phyloP scores from a whole-genome alignment of 208 protist genomes.

The Leptomonas seymouri region DNA sequence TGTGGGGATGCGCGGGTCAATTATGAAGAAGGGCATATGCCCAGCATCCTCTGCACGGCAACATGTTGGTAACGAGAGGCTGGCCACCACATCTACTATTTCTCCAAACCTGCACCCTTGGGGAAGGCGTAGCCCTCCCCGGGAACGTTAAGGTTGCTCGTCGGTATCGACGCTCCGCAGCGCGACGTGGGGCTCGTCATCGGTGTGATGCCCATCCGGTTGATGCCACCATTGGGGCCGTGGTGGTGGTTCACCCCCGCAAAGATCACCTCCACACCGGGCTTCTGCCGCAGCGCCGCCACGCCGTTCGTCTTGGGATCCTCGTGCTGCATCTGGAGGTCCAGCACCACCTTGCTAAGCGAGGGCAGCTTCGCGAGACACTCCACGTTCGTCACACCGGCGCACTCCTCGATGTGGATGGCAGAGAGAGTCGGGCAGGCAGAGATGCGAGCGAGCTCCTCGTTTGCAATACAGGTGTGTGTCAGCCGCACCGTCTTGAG shows the following conservation, averaged over 20 bases:
- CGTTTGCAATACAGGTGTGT: conserved; percentile 40
- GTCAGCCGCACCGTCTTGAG: conserved; percentile 57
- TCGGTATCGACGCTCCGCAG: conserved; percentile 22
- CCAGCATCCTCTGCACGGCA: no score
- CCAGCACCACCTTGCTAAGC: conserved; percentile 45
- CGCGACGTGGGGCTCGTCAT: conserved; percentile 30
- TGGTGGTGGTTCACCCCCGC: conserved; percentile 28
- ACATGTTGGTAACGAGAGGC: no score
- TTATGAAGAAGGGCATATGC: no score
- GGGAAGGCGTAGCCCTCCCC: conserved; percentile 12
- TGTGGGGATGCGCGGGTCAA: no score
- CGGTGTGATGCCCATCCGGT: conserved; percentile 24
- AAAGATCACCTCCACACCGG: conserved; percentile 41
- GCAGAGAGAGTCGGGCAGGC: conserved; percentile 32
- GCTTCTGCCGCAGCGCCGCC: conserved; percentile 22
- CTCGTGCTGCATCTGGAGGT: conserved; percentile 32
- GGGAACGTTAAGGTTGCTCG: conserved; percentile 14
- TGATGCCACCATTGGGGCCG: conserved; percentile 17
- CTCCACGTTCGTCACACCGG: conserved; percentile 36
- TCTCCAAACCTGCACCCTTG: background rate
- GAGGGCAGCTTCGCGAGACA: conserved; percentile 39
- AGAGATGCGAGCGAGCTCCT: conserved; percentile 34
- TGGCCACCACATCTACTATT: background rate
- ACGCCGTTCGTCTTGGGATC: conserved; percentile 37
- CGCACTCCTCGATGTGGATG: conserved; percentile 55